Evolutionary conservation across 2,329 filamentous ascomycete genomes (phyloP).

Genomic region (Pseudonectria foliicola): DNA sequence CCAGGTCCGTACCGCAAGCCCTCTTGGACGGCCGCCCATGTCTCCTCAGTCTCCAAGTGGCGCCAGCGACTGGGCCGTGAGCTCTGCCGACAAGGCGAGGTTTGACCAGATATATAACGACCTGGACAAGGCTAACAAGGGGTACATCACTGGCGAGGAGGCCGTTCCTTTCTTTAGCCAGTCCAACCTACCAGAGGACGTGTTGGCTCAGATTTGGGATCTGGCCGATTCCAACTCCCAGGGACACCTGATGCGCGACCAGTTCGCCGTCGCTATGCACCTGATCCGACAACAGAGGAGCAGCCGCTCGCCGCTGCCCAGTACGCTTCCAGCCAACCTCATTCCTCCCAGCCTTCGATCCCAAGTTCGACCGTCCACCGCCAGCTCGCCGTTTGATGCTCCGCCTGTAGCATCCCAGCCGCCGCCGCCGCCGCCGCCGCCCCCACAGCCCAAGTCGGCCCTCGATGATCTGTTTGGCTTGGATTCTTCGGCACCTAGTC

Average conservation of each 20-base stretch:
- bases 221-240: conserved; percentile 89
- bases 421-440: conserved; percentile 37
- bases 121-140: conserved; percentile 73
- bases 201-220: conserved; percentile 93
- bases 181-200: conserved; percentile 81
- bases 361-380: conserved; percentile 44
- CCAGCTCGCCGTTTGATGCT: conserved; percentile 47
- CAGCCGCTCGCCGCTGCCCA: conserved; percentile 60
- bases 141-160: conserved; percentile 87
- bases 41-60: conserved; percentile 35
- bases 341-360: conserved; percentile 80
- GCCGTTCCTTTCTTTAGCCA: conserved; percentile 92
- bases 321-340: conserved; percentile 70
- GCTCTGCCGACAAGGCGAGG: conserved; percentile 72
- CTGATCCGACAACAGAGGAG: conserved; percentile 84
- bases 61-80: conserved; percentile 69
- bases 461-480: conserved; percentile 91
- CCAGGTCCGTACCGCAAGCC: conserved; percentile 56
- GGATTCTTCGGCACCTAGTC: conserved; percentile 53
- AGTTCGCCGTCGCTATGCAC: conserved; percentile 97
- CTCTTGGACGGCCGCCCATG: conserved; percentile 45
- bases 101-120: conserved; percentile 83
- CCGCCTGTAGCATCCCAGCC: conserved; percentile 31
- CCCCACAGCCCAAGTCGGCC: conserved; percentile 63
- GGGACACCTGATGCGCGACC: conserved; percentile 76